phyloP scores from a whole-genome alignment of 2,329 filamentous ascomycete genomes.

The Myriosclerotinia duriaeana region DNA sequence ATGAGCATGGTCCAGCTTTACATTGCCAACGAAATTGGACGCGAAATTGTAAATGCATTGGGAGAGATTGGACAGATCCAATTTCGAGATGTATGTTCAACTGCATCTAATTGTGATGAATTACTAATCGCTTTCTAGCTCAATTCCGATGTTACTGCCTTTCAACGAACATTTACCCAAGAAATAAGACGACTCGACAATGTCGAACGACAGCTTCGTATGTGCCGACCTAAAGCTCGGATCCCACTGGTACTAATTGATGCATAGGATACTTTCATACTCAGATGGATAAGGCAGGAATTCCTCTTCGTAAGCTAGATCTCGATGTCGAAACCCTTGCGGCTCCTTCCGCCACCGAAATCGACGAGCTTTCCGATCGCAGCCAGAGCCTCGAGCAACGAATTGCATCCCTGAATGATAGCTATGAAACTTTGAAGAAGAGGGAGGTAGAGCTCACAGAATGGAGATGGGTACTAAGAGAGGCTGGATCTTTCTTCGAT shows the following conservation, averaged over 20 bases:
- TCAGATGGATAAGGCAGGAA: slow-evolving; percentile 92
- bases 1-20: slow-evolving; percentile 99
- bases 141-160: slow-evolving; percentile 88
- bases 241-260: slow-evolving; percentile 26
- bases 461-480: slow-evolving; percentile 96
- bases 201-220: slow-evolving; percentile 95
- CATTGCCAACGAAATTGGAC: slow-evolving; percentile 97
- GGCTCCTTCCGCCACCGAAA: slow-evolving; percentile 87
- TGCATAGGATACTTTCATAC: slow-evolving; percentile 80
- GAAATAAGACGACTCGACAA: slow-evolving; percentile 97
- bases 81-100: slow-evolving; percentile 78
- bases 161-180: slow-evolving; percentile 95
- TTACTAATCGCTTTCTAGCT: slow-evolving; percentile 56
- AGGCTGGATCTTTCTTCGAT: slow-evolving; percentile 97
- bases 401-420: slow-evolving; percentile 89
- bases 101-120: background rate
- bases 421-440: slow-evolving; percentile 98
- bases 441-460: slow-evolving; percentile 94
- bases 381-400: slow-evolving; percentile 91
- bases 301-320: slow-evolving; percentile 84
- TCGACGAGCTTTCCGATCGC: slow-evolving; percentile 91
- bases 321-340: slow-evolving; percentile 86
- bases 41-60: slow-evolving; percentile 93
- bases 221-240: slow-evolving; percentile 43
- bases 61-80: slow-evolving; percentile 96